Evolutionary conservation across 345 rosid species (phyloP), one percentile per base, ranked within the genome.

Genomic region (Salix exigua): DNA sequence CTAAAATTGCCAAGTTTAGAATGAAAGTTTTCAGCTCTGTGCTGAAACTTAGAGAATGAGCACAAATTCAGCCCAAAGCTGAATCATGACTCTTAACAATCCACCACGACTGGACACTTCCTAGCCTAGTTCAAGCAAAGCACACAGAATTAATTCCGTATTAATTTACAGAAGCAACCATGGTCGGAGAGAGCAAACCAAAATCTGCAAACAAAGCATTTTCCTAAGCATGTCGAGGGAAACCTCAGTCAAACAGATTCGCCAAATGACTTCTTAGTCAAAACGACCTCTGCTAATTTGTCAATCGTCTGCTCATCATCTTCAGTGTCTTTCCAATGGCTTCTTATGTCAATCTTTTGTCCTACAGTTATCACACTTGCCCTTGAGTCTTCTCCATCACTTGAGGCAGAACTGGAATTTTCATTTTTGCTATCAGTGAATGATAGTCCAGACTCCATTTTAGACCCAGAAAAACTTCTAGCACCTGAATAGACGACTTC

Each of bases 61-160:
- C 80, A 84, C 80, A 74, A 80, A 86, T 88, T 90, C 95, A 89
- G 93, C 96, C 92, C 89, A 72, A 77, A 83, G 86, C 80, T 92
- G 97, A 92, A 88, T 89, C 85, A 78, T 73, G 48, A 75, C 80
- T 77, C 48, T 63, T 30, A 70, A 79, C 71, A 83, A 79, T 80
- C 84, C 40, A 75, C 68, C 55, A 71, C 76, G 75, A 73, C 75
- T 53, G 71, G 63, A 63, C 66, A 63, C 53, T 28, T 55, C 78
- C 80, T 72, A 81, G 40, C 82, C 75, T 78, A 62, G 68, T 79
- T 76, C 74, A 70, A 83, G 73, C 81, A 42, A 82, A 66, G 72
- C 80, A 77, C 86, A 50, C 79, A 30, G 21, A 48, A 46, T 66
- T 21, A 71, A 73, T 60, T 77, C 81, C 73, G 85, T 80, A 65